Conservation (phyloP, 371 early-diverging fungal species). For the Actinomortierella ambigua region DNA sequence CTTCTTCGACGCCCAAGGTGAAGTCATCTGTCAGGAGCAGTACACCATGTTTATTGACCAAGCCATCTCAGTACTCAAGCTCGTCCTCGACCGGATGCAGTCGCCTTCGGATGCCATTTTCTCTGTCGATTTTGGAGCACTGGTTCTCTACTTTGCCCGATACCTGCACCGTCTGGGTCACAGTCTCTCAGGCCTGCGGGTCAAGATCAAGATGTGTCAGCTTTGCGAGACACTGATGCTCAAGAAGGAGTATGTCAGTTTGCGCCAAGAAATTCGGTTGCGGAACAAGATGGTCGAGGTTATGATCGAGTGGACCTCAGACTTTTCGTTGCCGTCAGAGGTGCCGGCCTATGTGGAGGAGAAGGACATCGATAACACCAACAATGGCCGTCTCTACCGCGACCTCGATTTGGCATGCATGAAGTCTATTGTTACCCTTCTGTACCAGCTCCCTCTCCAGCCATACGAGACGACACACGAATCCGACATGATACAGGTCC, state of each 20-base stretch:
- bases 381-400: constrained; percentile 56
- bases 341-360: constrained; percentile 35
- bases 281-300: constrained; percentile 83
- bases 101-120: constrained; percentile 69
- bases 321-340: constrained; percentile 58
- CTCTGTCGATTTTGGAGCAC: constrained; percentile 80
- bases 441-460: constrained; percentile 85
- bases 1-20: constrained; percentile 80
- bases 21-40: constrained; percentile 76
- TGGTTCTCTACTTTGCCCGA: constrained; percentile 78
- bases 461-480: constrained; percentile 73
- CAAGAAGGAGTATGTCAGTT: constrained; percentile 78
- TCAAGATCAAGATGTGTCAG: constrained; percentile 87
- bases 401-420: constrained; percentile 86
- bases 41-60: constrained; percentile 91
- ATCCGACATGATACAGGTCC: constrained; percentile 68
- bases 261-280: constrained; percentile 87
- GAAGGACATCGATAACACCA: constrained; percentile 34
- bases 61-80: constrained; percentile 83
- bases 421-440: constrained; percentile 79
- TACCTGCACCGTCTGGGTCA: constrained; percentile 80
- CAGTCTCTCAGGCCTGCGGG: constrained; percentile 68
- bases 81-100: constrained; percentile 83
- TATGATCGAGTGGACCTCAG: constrained; percentile 89
- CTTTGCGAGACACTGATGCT: constrained; percentile 81